These are phyloP conservation scores for Carex arenaria DNA, from an alignment of 202 grass and related monocot species.

Conservation along the genomic window DNA sequence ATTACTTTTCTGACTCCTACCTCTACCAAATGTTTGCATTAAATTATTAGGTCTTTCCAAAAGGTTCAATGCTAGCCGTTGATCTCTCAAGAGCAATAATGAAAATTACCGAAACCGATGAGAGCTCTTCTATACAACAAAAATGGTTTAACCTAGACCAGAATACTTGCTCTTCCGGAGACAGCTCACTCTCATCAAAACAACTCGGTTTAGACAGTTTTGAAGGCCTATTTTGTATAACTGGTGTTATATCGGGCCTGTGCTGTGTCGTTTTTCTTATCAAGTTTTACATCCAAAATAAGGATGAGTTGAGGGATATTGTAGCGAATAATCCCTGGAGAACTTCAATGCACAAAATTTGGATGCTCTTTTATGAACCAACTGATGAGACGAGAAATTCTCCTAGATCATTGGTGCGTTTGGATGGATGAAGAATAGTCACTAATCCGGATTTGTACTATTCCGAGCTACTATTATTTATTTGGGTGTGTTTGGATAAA, in stretches of 20 bases:
- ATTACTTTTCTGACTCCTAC: background rate
- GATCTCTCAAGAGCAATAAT: slow-evolving; percentile 61
- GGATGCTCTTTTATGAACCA: slow-evolving; percentile 25
- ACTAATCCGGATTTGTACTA: too few species aligned
- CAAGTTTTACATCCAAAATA: slow-evolving; percentile 19
- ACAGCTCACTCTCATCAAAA: slow-evolving; percentile 30
- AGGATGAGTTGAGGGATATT: background rate
- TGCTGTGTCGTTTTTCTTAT: slow-evolving; percentile 32
- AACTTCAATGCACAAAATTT: slow-evolving; percentile 6
- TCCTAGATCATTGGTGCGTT: background rate
- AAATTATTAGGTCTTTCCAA: slow-evolving; percentile 38
- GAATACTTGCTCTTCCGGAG: slow-evolving; percentile 18
- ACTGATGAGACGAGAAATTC: background rate
- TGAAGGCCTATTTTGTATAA: slow-evolving; percentile 66
- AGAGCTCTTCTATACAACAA: slow-evolving; percentile 32
- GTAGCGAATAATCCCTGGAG: background rate
- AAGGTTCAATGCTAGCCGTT: slow-evolving; percentile 27
- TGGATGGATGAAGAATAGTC: too few species aligned
- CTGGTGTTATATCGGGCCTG: slow-evolving; percentile 36
- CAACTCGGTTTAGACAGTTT: too few species aligned
- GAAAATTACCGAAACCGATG: slow-evolving; percentile 38
- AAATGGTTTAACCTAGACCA: slow-evolving; percentile 39
- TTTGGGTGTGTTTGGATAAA: too few species aligned
- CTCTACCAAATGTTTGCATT: background rate
- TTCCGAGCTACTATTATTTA: too few species aligned